Evolutionary conservation across 768 basidiomycete genomes (phyloP).

Genomic region (Tulasnella sp.): DNA sequence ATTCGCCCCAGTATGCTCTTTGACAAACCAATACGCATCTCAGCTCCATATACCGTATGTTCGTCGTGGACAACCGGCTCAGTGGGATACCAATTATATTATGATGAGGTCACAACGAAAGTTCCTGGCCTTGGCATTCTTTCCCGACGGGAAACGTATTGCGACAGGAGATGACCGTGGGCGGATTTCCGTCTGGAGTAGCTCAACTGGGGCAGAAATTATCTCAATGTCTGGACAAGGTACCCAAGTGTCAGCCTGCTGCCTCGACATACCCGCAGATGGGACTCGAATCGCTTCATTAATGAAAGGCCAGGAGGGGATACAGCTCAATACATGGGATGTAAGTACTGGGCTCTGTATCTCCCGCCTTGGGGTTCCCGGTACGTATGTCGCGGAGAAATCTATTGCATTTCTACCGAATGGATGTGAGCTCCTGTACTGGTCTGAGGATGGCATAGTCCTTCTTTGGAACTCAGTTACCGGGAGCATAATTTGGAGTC

Average conservation of each 20-base stretch:
- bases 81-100: background rate
- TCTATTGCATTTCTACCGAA: background rate
- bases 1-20: background rate
- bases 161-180: background rate
- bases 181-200: background rate
- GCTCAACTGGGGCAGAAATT: background rate
- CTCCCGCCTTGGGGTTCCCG: background rate
- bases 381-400: fast-evolving
- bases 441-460: background rate
- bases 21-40: background rate
- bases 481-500: background rate
- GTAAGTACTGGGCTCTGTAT: background rate
- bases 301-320: background rate
- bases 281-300: background rate
- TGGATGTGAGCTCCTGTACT: background rate
- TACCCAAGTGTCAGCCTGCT: too few relatives aligned
- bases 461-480: background rate
- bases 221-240: too few relatives aligned
- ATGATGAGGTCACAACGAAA: too few relatives aligned
- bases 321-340: background rate
- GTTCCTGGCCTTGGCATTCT: background rate
- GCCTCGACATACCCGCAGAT: background rate
- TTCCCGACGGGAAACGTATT: background rate
- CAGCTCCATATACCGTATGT: background rate
- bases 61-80: too few relatives aligned